A percentile compares a stretch with the other conserved stretches of the same genome.
phyloP scores from a whole-genome alignment of 1,139 yeast species.

The Yamadazyma sp. region DNA sequence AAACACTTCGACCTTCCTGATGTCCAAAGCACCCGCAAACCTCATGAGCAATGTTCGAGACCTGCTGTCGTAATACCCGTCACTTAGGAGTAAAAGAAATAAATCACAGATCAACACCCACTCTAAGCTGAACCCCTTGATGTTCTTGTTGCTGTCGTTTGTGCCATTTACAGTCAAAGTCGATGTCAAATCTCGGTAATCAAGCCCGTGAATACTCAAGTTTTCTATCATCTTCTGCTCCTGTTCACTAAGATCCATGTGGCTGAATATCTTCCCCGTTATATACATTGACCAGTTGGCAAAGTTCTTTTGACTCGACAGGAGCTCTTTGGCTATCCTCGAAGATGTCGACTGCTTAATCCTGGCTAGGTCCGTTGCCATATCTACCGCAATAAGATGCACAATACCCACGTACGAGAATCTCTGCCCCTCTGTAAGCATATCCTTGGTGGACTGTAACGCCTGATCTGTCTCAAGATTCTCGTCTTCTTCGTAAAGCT shows the following conservation, averaged over 20 bases:
- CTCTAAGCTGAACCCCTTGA: slow-evolving; percentile 40
- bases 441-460: slow-evolving; percentile 73
- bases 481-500: slow-evolving; percentile 33
- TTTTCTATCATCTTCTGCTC: slow-evolving; percentile 89
- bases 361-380: slow-evolving; percentile 77
- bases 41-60: slow-evolving; percentile 72
- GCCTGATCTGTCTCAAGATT: slow-evolving; percentile 58
- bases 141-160: slow-evolving; percentile 22
- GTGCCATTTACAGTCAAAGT: slow-evolving; percentile 35
- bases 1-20: slow-evolving; percentile 63
- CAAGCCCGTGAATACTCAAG: slow-evolving; percentile 80
- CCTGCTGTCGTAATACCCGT: slow-evolving; percentile 86
- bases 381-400: slow-evolving; percentile 70
- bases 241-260: slow-evolving; percentile 67
- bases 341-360: slow-evolving; percentile 53
- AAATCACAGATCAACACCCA: slow-evolving; percentile 95
- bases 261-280: slow-evolving; percentile 73
- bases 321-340: slow-evolving; percentile 57
- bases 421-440: slow-evolving; percentile 81
- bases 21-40: slow-evolving; percentile 63
- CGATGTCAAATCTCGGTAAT: slow-evolving; percentile 66
- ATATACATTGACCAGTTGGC: slow-evolving; percentile 84
- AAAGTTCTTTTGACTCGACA: slow-evolving; percentile 74
- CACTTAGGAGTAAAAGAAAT: slow-evolving; percentile 74
- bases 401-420: slow-evolving; percentile 90